Conservation (phyloP, 2,329 filamentous ascomycete species). For the Exserohilum turcica region DNA sequence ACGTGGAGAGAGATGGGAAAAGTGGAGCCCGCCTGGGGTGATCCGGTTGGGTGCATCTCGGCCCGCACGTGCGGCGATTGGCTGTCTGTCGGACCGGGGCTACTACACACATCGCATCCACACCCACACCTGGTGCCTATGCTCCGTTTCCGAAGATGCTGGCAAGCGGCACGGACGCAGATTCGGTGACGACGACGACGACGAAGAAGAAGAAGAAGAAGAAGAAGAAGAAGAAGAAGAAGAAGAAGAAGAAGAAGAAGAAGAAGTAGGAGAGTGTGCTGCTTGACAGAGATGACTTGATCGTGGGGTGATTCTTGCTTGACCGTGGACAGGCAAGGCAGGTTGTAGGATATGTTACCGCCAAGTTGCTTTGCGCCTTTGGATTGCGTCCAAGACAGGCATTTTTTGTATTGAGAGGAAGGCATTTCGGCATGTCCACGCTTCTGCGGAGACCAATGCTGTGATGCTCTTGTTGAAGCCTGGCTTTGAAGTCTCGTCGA, state of each 20-base stretch:
- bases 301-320: neutral
- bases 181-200: too few species aligned
- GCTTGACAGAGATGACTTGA: neutral
- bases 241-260: too few species aligned
- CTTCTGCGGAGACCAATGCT: too few species aligned
- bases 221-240: too few species aligned
- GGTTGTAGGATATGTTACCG: neutral
- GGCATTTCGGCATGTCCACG: neutral
- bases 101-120: too few species aligned
- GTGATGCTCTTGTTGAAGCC: neutral
- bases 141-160: neutral
- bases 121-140: neutral
- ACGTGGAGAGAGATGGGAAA: slow-evolving; percentile 2
- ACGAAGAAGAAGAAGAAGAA: too few species aligned
- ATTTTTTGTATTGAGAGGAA: neutral
- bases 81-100: slow-evolving; percentile 21
- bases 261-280: neutral
- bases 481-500: neutral
- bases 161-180: neutral
- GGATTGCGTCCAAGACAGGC: neutral
- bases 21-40: neutral
- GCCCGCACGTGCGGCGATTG: slow-evolving; percentile 15
- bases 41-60: slow-evolving; percentile 23
- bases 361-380: neutral
- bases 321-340: neutral